Conservation (phyloP, 768 basidiomycete genomes). For the Tylopilus felleus region DNA sequence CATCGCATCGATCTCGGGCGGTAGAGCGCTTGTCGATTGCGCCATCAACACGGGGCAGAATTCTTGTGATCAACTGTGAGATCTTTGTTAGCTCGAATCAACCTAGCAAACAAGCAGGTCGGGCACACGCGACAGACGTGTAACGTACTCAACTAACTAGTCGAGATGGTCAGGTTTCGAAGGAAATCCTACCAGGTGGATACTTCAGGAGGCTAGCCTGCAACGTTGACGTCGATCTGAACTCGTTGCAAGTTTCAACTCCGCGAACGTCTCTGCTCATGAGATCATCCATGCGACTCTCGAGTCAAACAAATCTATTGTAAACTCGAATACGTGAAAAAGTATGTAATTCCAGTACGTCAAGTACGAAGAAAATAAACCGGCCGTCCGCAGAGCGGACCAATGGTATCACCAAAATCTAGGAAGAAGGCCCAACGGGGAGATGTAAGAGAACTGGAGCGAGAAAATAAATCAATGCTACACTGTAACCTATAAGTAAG, state of each 20-base stretch:
- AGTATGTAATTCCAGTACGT: not conserved
- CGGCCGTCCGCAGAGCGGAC: not conserved
- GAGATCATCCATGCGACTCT: too few relatives aligned
- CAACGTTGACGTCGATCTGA: conserved; percentile 10
- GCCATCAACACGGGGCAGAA: conserved; percentile 5
- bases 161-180: not conserved
- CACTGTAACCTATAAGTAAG: not conserved
- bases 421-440: not conserved
- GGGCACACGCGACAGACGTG: not conserved
- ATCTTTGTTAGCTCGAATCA: not conserved
- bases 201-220: not conserved
- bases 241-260: conserved; percentile 10
- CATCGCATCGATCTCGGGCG: not conserved
- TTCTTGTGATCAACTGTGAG: not conserved
- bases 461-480: conserved; percentile 1
- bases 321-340: not conserved
- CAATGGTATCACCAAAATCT: not conserved
- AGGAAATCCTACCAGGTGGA: not conserved
- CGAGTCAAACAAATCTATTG: not conserved
- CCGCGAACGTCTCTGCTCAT: conserved; percentile 8
- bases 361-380: not conserved
- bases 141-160: not conserved
- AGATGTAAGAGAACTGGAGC: not conserved
- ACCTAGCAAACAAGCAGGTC: not conserved
- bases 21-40: not conserved